A percentile compares a stretch with the other conserved stretches of the same genome.
Conservation (phyloP, 1,139 yeast species). For the Waltiozyma sp. region DNA sequence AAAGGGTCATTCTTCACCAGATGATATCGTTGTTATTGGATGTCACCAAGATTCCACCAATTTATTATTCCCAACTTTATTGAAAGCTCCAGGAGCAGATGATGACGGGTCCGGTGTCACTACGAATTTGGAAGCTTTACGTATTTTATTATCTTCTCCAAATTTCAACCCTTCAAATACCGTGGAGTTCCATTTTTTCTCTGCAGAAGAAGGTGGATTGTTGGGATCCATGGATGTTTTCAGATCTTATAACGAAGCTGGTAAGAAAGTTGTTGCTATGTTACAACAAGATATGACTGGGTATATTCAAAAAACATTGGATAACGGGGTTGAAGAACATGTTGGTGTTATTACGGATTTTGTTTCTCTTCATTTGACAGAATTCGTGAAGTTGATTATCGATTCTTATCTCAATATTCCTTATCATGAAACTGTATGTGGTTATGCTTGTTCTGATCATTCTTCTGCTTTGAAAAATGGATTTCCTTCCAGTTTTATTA, state of each 20-base stretch:
- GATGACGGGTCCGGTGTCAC: slow-evolving; percentile 90
- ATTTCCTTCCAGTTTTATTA: slow-evolving; percentile 71
- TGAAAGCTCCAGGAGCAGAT: slow-evolving; percentile 91
- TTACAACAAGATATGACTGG: slow-evolving; percentile 97
- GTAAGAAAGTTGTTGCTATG: slow-evolving; percentile 62
- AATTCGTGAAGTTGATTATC: slow-evolving; percentile 52
- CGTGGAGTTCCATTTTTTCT: slow-evolving; percentile 84
- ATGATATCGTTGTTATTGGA: slow-evolving; percentile 59
- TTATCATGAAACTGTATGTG: slow-evolving; percentile 67
- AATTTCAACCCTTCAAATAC: slow-evolving; percentile 57
- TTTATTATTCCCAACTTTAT: slow-evolving; percentile 53
- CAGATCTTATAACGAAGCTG: slow-evolving; percentile 35
- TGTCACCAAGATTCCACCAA: slow-evolving; percentile 87
- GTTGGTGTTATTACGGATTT: slow-evolving; percentile 75
- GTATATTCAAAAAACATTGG: slow-evolving; percentile 45
- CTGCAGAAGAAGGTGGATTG: slow-evolving; percentile 92
- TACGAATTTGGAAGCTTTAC: slow-evolving; percentile 65
- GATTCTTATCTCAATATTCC: slow-evolving; percentile 55
- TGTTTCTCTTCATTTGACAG: slow-evolving; percentile 47
- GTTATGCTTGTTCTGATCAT: slow-evolving; percentile 91
- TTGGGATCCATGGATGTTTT: slow-evolving; percentile 80
- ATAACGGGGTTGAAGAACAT: slow-evolving; percentile 52
- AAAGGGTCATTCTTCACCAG: slow-evolving; percentile 28
- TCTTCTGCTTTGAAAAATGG: slow-evolving; percentile 79
- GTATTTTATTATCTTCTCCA: slow-evolving; percentile 35